phyloP scores from a whole-genome alignment of 2,329 filamentous ascomycete genomes.

The Boeremia exigua region DNA sequence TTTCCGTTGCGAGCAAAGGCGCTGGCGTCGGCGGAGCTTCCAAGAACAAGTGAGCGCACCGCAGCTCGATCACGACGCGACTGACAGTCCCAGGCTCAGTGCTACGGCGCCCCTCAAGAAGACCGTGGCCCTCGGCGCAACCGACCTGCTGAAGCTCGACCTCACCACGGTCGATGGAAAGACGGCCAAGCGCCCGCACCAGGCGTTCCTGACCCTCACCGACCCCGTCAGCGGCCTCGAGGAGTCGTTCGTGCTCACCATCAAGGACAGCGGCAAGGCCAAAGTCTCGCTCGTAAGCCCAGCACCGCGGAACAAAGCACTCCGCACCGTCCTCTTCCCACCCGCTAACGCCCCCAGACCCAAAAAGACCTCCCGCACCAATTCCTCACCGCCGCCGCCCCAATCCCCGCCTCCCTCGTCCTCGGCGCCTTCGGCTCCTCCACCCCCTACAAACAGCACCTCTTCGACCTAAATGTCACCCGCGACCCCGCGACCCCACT shows the following conservation, averaged over 20 bases:
- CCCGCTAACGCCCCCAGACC: conserved; percentile 63
- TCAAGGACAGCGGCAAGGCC: conserved; percentile 89
- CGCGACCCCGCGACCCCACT: conserved; percentile 67
- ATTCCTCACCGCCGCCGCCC: conserved; percentile 70
- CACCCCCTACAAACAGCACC: conserved; percentile 68
- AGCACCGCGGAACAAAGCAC: too few relatives aligned
- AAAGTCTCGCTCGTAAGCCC: conserved; percentile 80
- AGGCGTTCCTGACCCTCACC: conserved; percentile 85
- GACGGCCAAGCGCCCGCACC: conserved; percentile 84
- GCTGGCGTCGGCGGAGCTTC: conserved; percentile 56
- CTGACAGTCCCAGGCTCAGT: conserved; percentile 44
- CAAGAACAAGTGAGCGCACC: conserved; percentile 68
- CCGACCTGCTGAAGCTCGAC: conserved; percentile 80
- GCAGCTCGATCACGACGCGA: neutral
- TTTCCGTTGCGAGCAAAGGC: conserved; percentile 68
- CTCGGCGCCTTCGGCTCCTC: conserved; percentile 85
- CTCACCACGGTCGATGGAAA: conserved; percentile 82
- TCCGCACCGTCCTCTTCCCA: too few relatives aligned
- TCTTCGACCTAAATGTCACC: conserved; percentile 75
- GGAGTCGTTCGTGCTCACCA: conserved; percentile 79
- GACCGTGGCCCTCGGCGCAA: conserved; percentile 67
- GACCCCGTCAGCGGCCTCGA: conserved; percentile 80
- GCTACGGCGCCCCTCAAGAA: conserved; percentile 65
- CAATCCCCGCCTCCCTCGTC: conserved; percentile 80
- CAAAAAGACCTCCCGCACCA: conserved; percentile 89